Base-by-base conservation (phyloP, 805 yeast species). In the Ogataea trehaloabstinens region DNA sequence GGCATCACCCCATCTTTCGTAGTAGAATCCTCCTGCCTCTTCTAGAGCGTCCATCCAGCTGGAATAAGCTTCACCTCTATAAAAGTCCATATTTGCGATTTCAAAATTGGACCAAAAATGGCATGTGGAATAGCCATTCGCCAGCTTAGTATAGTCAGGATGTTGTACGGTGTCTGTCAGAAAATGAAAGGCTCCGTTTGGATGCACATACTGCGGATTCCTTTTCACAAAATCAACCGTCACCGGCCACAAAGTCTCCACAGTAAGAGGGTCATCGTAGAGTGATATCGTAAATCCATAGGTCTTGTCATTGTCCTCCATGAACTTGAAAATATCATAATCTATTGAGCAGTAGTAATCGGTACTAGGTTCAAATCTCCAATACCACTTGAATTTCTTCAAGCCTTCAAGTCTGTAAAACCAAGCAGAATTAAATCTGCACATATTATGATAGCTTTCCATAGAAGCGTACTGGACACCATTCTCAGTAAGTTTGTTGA, bases 1-100 rank as follows among this genome's bases (percentile, higher is more conserved):
- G 0, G 95, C 95, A 66, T 87, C 95, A 4, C 95, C 95, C 95
- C 95, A 87, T 49, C 95, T 67, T 61, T 89, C 96, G 56, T 87
- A 87, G 58, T 85, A 87, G 55, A 86, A 87, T 11, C 90, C 90
- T 30, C 93, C 93, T 2, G 80, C 67, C n/a, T 68, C 56, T 44
- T 87, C 95, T 34, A 87, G 65, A 48, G 71, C 68, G 31, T 82
- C 70, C 58, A 84, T 75, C 79, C 85, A 87, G 16, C 66, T 64
- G 24, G 73, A 68, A 56, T 87, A 87, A 1, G 88, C 81, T 45
- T 82, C 82, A 30, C 74, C 70, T 41, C 95, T 67, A 63, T 70
- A 82, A 51, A 87, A 87, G 50, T 87, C 91, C 84, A 87, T 74
- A 55, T 84, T 83, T 21, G 81, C 91, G 45, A 87, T 82, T 55